Evolutionary conservation across 1,284 basidiomycete genomes (phyloP).

Genomic region (Exsudoporus floridanus): DNA sequence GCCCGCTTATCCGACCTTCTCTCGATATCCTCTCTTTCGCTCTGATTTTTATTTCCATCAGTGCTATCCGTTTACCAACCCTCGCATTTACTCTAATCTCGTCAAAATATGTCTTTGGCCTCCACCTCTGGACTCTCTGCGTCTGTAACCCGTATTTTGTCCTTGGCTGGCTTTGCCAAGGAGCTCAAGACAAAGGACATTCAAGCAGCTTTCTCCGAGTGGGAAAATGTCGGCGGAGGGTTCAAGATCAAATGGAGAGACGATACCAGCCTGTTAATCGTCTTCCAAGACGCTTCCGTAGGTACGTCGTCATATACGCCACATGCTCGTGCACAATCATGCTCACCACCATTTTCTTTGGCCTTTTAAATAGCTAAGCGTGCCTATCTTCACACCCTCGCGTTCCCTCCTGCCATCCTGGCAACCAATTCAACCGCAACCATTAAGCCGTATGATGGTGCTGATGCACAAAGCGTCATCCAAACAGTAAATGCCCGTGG

Average conservation of each 20-base stretch:
- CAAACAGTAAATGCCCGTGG: slow-evolving; percentile 78
- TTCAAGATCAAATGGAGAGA: slow-evolving; percentile 99
- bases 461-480: slow-evolving; percentile 90
- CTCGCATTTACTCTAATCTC: slow-evolving; percentile 9
- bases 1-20: slow-evolving; percentile 14
- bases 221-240: slow-evolving; percentile 83
- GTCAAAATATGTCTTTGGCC: slow-evolving; percentile 44
- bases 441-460: slow-evolving; percentile 90
- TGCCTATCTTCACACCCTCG: slow-evolving; percentile 87
- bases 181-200: slow-evolving; percentile 98
- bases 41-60: neutral
- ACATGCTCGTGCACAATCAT: neutral
- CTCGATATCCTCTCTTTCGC: slow-evolving; percentile 15
- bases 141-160: slow-evolving; percentile 93
- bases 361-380: slow-evolving; percentile 68
- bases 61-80: neutral
- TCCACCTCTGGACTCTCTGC: slow-evolving; percentile 82
- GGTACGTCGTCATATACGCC: slow-evolving; percentile 53
- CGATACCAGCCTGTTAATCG: slow-evolving; percentile 92
- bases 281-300: slow-evolving; percentile 83
- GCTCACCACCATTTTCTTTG: neutral
- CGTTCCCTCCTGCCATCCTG: slow-evolving; percentile 77
- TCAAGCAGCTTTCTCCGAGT: slow-evolving; percentile 86
- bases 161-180: slow-evolving; percentile 87
- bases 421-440: slow-evolving; percentile 55